Base-by-base conservation (phyloP, 1,284 basidiomycete genomes). In the Bondarzewia mesenterica region DNA sequence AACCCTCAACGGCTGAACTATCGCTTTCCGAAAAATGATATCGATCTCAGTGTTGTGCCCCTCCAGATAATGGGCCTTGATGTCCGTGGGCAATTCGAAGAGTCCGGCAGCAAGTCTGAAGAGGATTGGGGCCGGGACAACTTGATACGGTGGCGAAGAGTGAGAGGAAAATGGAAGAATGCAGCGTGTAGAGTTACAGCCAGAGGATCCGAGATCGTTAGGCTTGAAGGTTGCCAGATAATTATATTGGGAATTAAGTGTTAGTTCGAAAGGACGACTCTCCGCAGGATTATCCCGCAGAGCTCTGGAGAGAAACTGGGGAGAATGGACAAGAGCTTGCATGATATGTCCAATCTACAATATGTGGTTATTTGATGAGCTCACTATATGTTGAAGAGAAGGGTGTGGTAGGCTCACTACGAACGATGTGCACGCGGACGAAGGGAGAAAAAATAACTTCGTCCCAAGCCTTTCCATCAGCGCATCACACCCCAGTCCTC, bases 351-450 rank as follows among this genome's bases (percentile, higher is more conserved):
- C 50, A 14, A 37, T 45, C 50, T 51, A 14, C 7, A 40, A 7
- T n/a, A 47, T 43, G 4, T 14, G 40, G n/a, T 15, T 27, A 7
- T 7, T 16, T 20, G 14, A 8, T 7, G 23, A 23, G 32, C 22
- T 16, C 7, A 4, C 16, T 4, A 20, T 16, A 20, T 7, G n/a
- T 5, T 27, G 23, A 8, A 47, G 27, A 20, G 14, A 36, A 8
- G 18, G 26, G 5, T 20, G 18, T 16, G 1, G 10, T 25, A 8
- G 16, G 48, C 46, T 48, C 39, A 49, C 47, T 8, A 49, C 50
- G 29, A 52, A 49, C 29, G 50, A 52, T 5, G 50, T 49, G 48
- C 50, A 52, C 32, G 50, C 47, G 20, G 44, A 46, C 38, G 47
- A 26, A 14, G 50, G 50, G 18, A 52, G 21, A 12, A 36, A 38